Evolutionary conservation across 805 yeast species (phyloP).

Genomic region (Saccharomycopsis javanensis): DNA sequence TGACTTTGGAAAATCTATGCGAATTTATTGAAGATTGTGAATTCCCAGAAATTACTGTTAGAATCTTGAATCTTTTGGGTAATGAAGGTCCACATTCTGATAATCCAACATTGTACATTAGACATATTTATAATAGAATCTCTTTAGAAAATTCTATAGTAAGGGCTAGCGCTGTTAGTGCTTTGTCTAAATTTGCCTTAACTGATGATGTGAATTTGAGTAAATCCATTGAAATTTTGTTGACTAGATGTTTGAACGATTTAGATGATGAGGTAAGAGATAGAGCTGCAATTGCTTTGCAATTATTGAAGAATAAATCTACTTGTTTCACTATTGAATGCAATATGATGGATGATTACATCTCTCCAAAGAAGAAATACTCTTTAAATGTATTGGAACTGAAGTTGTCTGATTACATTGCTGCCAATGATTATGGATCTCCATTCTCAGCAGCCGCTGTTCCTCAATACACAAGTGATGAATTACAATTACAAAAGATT

Average conservation of each 20-base stretch:
- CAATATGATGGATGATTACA: constrained; percentile 33
- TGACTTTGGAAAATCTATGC: constrained; percentile 80
- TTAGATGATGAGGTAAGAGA: constrained; percentile 96
- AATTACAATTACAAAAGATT: constrained; percentile 50
- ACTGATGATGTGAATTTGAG: constrained; percentile 59
- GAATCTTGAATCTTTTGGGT: constrained; percentile 86
- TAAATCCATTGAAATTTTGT: constrained; percentile 61
- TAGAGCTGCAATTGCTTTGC: constrained; percentile 81
- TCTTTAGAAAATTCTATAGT: constrained; percentile 92
- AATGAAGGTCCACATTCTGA: constrained; percentile 85
- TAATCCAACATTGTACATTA: constrained; percentile 81
- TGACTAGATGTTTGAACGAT: constrained; percentile 78
- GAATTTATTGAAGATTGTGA: constrained; percentile 98
- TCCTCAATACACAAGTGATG: constrained; percentile 58
- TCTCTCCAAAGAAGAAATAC: constrained; percentile 59
- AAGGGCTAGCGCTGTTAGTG: constrained; percentile 90
- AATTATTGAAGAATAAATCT: constrained; percentile 40
- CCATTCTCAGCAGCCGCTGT: constrained; percentile 67
- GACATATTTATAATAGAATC: constrained; percentile 94
- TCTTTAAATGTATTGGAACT: constrained; percentile 73
- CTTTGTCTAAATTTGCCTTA: constrained; percentile 83
- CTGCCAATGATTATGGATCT: constrained; percentile 37
- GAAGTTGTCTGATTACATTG: constrained; percentile 62
- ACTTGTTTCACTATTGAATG: constrained; percentile 22
- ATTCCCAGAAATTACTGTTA: constrained; percentile 85